Evolutionary conservation across 306 rosid genomes (phyloP).

Genomic region (Cucurbita pepo): DNA sequence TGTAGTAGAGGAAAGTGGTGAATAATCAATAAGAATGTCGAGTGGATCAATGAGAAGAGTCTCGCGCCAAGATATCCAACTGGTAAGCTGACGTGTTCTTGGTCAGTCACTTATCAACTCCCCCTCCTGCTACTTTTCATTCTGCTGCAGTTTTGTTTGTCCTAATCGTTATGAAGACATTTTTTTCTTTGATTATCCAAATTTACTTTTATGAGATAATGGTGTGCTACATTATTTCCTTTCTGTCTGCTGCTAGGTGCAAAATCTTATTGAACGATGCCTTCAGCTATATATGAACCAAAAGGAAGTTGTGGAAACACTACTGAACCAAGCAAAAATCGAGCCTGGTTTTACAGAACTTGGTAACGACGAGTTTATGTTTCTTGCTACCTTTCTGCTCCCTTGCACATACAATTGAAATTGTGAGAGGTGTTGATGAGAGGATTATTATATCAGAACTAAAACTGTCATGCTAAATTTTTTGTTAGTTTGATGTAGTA

Average conservation of each 20-base stretch:
- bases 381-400: not conserved
- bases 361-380: slow-evolving; percentile 28
- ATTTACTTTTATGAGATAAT: not conserved
- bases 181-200: not conserved
- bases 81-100: slow-evolving; percentile 40
- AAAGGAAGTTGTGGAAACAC: slow-evolving; percentile 64
- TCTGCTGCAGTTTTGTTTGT: not conserved
- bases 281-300: slow-evolving; percentile 86
- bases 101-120: not conserved
- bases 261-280: slow-evolving; percentile 84
- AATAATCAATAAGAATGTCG: slow-evolving; percentile 27
- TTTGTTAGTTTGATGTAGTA: not conserved
- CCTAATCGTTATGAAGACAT: not conserved
- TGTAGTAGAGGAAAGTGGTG: not conserved
- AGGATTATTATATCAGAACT: not conserved
- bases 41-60: slow-evolving; percentile 69
- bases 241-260: slow-evolving; percentile 36
- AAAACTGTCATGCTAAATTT: not conserved
- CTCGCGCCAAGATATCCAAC: slow-evolving; percentile 75
- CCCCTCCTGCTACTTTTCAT: no score
- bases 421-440: not conserved
- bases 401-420: not conserved
- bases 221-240: not conserved
- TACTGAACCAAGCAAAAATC: slow-evolving; percentile 62
- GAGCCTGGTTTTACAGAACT: slow-evolving; percentile 91